Evolutionary conservation across 176 grass and related monocot genomes (phyloP).

Genomic region (Aegilops longissima): DNA sequence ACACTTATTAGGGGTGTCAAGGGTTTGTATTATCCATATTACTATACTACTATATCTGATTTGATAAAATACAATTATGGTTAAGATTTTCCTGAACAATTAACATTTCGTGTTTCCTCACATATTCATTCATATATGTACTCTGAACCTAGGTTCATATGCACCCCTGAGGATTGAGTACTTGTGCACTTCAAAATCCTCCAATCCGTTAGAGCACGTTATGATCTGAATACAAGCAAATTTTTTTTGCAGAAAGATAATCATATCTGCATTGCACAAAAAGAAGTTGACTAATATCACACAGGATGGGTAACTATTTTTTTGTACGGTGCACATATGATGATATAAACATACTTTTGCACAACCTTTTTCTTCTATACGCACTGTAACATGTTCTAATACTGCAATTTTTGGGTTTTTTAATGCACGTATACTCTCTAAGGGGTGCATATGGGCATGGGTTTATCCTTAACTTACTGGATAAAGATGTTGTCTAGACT

Average conservation of each 20-base stretch:
- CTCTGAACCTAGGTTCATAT: no score
- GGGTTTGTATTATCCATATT: background rate
- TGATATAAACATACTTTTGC: background rate
- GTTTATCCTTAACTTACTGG: background rate
- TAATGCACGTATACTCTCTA: background rate
- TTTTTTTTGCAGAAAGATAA: background rate
- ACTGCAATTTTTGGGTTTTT: background rate
- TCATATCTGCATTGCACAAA: background rate
- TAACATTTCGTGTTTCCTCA: no score
- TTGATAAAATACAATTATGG: no score
- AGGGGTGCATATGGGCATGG: background rate
- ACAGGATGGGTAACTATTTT: no score
- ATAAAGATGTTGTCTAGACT: background rate
- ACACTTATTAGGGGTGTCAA: no score
- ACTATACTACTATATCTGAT: background rate
- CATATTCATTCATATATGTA: no score
- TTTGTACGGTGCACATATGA: background rate
- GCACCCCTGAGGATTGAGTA: background rate
- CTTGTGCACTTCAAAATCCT: background rate
- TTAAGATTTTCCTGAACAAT: no score
- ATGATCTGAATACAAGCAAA: background rate
- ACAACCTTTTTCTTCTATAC: background rate
- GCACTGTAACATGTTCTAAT: background rate
- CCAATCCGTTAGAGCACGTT: background rate
- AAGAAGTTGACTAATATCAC: no score